Conservation (phyloP, 2,329 filamentous ascomycete genomes). For the Penicillium janthinellum region DNA sequence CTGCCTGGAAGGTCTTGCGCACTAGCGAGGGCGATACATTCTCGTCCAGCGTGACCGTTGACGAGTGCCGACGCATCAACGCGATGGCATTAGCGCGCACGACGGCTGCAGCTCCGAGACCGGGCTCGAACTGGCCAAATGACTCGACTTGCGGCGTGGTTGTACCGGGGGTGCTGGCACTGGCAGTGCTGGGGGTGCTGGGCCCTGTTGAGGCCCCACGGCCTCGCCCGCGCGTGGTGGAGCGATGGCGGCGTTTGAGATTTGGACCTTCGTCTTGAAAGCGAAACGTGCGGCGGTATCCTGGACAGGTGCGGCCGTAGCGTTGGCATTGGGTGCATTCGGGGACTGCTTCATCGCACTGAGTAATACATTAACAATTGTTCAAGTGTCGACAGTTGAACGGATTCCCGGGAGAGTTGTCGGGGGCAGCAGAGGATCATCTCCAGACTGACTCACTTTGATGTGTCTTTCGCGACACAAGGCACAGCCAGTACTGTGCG, state of each 20-base stretch:
- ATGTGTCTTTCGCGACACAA: constrained; percentile 45
- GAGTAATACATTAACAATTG: neutral
- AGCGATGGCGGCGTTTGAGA: constrained; percentile 34
- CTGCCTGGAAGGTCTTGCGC: constrained; percentile 22
- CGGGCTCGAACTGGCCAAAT: neutral
- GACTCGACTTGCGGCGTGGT: neutral
- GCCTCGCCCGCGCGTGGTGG: constrained; percentile 13
- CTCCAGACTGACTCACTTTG: constrained; percentile 30
- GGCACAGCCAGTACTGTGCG: constrained; percentile 45
- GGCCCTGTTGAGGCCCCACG: constrained; percentile 6
- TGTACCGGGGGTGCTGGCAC: neutral
- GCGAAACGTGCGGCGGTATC: constrained; percentile 37
- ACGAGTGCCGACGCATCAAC: constrained; percentile 27
- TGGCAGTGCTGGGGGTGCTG: constrained; percentile 3
- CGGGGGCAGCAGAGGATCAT: neutral
- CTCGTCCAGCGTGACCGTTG: constrained; percentile 22
- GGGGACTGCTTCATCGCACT: constrained; percentile 52
- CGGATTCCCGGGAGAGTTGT: neutral
- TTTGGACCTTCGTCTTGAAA: constrained; percentile 43
- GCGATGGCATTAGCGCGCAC: constrained; percentile 30
- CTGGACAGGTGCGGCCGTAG: constrained; percentile 41
- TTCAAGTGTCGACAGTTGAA: neutral
- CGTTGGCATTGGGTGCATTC: constrained; percentile 40
- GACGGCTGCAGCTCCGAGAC: constrained; percentile 14
- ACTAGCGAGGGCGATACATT: constrained; percentile 25